Percentiles rank a stretch among this genome's conserved stretches.
Conservation (phyloP, 140 eudicot genomes). For the Stevia rebaudiana region DNA sequence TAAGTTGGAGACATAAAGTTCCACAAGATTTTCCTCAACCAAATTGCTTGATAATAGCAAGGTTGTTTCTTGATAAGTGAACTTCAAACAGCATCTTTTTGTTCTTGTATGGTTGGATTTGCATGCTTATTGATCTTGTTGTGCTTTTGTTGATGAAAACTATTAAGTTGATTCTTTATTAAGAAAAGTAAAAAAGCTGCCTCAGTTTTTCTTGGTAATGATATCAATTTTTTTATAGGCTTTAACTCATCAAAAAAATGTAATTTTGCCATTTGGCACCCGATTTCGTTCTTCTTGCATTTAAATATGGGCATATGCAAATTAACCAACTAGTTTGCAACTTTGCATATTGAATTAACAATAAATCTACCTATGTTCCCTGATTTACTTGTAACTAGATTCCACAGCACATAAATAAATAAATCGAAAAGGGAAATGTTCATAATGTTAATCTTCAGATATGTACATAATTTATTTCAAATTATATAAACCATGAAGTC, state of each 20-base stretch:
- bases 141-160: not conserved
- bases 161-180: not conserved
- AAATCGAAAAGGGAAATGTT: not conserved
- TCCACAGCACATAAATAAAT: not conserved
- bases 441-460: not conserved
- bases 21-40: not conserved
- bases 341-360: not conserved
- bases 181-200: too few species aligned
- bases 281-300: not conserved
- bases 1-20: not conserved
- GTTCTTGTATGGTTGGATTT: conserved; percentile 10
- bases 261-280: not conserved
- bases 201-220: too few species aligned
- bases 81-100: not conserved
- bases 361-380: not conserved
- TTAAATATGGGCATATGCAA: not conserved
- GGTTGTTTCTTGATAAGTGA: conserved; percentile 2
- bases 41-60: not conserved
- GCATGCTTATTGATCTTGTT: not conserved
- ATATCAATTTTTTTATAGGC: too few species aligned
- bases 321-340: not conserved
- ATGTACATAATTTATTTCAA: not conserved
- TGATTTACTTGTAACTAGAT: not conserved
- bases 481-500: not conserved
- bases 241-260: not conserved